Percentiles rank a stretch among this genome's conserved stretches.
These are phyloP conservation scores for Marchantia paleacea DNA, from an alignment of 225 moss, liverwort and hornwort species.

Conservation along the genomic window DNA sequence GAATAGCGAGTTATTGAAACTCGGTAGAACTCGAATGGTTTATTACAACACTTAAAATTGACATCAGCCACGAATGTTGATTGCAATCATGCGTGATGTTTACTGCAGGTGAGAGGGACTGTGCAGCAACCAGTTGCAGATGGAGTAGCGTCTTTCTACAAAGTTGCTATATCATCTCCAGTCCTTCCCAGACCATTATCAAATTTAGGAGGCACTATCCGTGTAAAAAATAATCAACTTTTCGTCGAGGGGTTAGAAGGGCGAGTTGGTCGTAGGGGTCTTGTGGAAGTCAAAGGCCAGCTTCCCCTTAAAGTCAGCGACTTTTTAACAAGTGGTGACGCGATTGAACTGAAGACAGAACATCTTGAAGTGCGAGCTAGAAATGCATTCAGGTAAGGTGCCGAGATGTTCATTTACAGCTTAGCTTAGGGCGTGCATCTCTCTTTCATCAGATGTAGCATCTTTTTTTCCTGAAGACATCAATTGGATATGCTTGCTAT, in stretches of 20 bases:
- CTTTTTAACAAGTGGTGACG: conserved; percentile 49
- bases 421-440: no score
- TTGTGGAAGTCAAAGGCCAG: conserved; percentile 87
- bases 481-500: no score
- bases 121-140: conserved; percentile 87
- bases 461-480: no score
- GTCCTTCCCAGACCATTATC: conserved; percentile 81
- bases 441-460: no score
- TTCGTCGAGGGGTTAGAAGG: conserved; percentile 93
- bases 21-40: neutral
- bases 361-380: conserved; percentile 91
- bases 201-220: conserved; percentile 85
- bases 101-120: conserved; percentile 81
- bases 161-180: conserved; percentile 91
- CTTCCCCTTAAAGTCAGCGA: conserved; percentile 70
- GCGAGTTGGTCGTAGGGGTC: conserved; percentile 92
- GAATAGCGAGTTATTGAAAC: neutral
- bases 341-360: conserved; percentile 88
- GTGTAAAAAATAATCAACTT: conserved; percentile 79
- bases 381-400: conserved; percentile 76
- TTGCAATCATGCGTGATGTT: neutral
- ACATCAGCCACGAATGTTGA: neutral
- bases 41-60: neutral
- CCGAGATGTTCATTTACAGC: no score
- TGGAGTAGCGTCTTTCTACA: conserved; percentile 83